Percentiles rank a stretch among this genome's conserved stretches.
Conservation (phyloP, 2,329 filamentous ascomycete genomes). For the Drechmeria coniospora region DNA sequence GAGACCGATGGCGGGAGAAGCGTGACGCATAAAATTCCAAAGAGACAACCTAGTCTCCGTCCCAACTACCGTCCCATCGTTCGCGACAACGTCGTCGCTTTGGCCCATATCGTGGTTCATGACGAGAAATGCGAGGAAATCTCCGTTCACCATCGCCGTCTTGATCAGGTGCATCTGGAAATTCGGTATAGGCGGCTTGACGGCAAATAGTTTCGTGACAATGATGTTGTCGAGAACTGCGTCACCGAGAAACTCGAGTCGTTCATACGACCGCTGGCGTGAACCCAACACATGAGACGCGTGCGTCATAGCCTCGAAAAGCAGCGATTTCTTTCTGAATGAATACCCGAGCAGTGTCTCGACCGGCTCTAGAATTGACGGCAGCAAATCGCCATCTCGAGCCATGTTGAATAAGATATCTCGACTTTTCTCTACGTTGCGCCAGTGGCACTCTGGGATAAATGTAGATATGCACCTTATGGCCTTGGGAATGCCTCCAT, state of each 20-base stretch:
- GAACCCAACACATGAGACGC: constrained; percentile 39
- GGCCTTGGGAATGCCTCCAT: constrained; percentile 51
- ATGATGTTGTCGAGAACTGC: constrained; percentile 69
- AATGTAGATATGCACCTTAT: constrained; percentile 51
- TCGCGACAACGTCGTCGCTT: constrained; percentile 8
- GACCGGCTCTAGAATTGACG: constrained; percentile 29
- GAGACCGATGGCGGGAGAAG: constrained; percentile 28
- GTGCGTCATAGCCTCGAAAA: constrained; percentile 73
- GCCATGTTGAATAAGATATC: constrained; percentile 27
- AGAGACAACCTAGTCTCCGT: constrained; percentile 26
- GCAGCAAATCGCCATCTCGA: constrained; percentile 17
- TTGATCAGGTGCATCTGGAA: constrained; percentile 61
- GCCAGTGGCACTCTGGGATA: constrained; percentile 43
- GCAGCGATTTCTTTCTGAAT: constrained; percentile 51
- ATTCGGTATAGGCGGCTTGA: constrained; percentile 25
- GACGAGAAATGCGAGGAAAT: constrained; percentile 63
- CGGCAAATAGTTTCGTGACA: constrained; percentile 41
- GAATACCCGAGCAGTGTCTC: constrained; percentile 55
- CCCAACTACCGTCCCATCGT: constrained; percentile 7
- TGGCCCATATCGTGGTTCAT: constrained; percentile 28
- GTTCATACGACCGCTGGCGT: constrained; percentile 35
- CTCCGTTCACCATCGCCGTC: constrained; percentile 62
- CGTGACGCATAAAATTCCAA: constrained; percentile 56
- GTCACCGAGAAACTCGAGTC: constrained; percentile 81
- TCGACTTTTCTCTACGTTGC: constrained; percentile 24